Percentiles rank a stretch among this genome's conserved stretches.
These are phyloP conservation scores for Dioszegia crocea DNA, from an alignment of 768 basidiomycete genomes.

Conservation along the genomic window DNA sequence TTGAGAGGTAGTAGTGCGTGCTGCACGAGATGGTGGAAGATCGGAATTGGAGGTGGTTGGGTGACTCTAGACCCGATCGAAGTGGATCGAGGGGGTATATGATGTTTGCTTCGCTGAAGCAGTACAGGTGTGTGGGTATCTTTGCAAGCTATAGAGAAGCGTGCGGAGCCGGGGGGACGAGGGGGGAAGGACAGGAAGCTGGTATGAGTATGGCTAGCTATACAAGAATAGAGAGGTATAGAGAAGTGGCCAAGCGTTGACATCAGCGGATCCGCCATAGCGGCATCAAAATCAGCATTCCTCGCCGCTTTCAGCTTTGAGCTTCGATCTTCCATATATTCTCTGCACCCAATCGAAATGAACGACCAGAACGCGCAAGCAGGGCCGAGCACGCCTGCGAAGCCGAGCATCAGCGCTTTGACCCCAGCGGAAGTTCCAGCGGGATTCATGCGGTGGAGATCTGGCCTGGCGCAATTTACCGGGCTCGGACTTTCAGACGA, in stretches of 20 bases:
- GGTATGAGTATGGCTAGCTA: no score
- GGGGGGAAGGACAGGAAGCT: neutral
- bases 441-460: slow-evolving; percentile 58
- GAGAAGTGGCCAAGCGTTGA: neutral
- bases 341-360: neutral
- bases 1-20: neutral
- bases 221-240: neutral
- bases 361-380: slow-evolving; percentile 9
- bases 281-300: neutral
- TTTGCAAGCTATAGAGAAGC: neutral
- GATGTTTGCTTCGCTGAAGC: neutral
- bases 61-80: neutral
- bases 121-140: neutral
- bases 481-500: slow-evolving; percentile 57
- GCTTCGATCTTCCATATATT: neutral
- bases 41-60: no score
- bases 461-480: slow-evolving; percentile 55
- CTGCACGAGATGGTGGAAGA: neutral
- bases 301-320: neutral
- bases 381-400: slow-evolving; percentile 11
- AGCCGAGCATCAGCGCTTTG: neutral
- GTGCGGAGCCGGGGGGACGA: neutral
- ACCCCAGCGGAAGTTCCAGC: slow-evolving; percentile 10
- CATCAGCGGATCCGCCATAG: neutral
- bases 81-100: slow-evolving; percentile 2